Evolutionary conservation across 257 asterid genomes (phyloP).

Genomic region (Solanum medicagineum): DNA sequence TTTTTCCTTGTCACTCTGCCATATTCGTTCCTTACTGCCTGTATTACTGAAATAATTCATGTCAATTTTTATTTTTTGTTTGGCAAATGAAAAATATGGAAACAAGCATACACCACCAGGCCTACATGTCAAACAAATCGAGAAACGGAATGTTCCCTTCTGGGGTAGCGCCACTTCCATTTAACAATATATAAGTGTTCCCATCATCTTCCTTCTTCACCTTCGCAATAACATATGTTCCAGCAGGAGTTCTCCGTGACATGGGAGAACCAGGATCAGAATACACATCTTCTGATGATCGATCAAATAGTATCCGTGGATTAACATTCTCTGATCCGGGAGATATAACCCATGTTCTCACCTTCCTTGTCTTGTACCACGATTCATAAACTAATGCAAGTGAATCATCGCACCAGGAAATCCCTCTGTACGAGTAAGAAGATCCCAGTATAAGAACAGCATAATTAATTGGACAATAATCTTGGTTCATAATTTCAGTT

Average conservation of each 20-base stretch:
- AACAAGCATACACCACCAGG: conserved; percentile 18
- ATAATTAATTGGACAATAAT: not conserved
- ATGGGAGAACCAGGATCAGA: conserved; percentile 99
- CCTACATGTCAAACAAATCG: conserved; percentile 95
- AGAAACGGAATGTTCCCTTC: conserved; percentile 82
- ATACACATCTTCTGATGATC: conserved; percentile 98
- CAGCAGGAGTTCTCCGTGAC: conserved; percentile 70
- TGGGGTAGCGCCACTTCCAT: conserved; percentile 98
- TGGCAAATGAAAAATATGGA: conserved; percentile 3
- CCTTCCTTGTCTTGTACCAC: conserved; percentile 80
- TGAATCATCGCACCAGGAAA: conserved; percentile 91
- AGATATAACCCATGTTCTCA: conserved; percentile 71
- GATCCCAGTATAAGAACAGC: not conserved
- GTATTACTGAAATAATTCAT: conserved; percentile 58
- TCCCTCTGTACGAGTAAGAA: conserved; percentile 48
- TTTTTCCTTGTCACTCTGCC: conserved; percentile 94
- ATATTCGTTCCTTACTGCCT: conserved; percentile 87
- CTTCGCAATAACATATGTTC: conserved; percentile 90
- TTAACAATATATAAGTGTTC: conserved; percentile 48
- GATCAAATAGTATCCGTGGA: conserved; percentile 79
- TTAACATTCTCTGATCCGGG: conserved; percentile 52
- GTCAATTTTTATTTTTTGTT: conserved; percentile 24
- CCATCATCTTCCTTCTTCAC: conserved; percentile 60
- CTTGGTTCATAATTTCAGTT: not conserved
- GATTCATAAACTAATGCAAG: conserved; percentile 92